Evolutionary conservation across 1,139 yeast genomes (phyloP).

Genomic region (Geotrichum reessii): DNA sequence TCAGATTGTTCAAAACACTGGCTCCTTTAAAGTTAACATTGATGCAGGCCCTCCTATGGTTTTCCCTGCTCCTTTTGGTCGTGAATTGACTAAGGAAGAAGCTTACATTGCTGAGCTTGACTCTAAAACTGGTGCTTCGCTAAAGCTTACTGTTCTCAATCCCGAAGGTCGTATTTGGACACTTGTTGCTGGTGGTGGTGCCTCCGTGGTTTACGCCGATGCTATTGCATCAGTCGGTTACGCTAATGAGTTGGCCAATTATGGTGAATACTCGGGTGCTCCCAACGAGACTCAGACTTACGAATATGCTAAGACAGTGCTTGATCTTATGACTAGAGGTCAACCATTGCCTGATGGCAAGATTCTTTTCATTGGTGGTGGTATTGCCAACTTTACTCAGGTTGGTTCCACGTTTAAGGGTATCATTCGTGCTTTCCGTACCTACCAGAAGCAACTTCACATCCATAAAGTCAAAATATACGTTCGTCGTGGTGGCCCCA

Average conservation of each 20-base stretch:
- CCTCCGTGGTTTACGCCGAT: slow-evolving; percentile 45
- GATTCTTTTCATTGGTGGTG: slow-evolving; percentile 44
- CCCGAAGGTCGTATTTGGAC: slow-evolving; percentile 45
- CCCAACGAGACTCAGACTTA: slow-evolving; percentile 44
- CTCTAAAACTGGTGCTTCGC: slow-evolving; percentile 46
- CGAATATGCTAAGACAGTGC: slow-evolving; percentile 45
- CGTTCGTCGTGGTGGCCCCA: slow-evolving; percentile 46
- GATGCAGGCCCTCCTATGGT: slow-evolving; percentile 47
- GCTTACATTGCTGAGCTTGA: slow-evolving; percentile 46
- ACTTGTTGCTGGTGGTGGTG: slow-evolving; percentile 31
- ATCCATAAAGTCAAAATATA: slow-evolving; percentile 41
- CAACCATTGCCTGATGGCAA: slow-evolving; percentile 40
- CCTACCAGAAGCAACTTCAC: slow-evolving; percentile 37
- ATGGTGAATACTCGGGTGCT: slow-evolving; percentile 44
- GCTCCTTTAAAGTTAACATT: slow-evolving; percentile 30
- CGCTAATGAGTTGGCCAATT: slow-evolving; percentile 43
- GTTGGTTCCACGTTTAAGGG: slow-evolving; percentile 47
- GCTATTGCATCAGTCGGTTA: slow-evolving; percentile 45
- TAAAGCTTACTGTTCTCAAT: slow-evolving; percentile 42
- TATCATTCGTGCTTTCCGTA: slow-evolving; percentile 45
- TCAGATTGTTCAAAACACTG: slow-evolving; percentile 26
- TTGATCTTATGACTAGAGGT: slow-evolving; percentile 44
- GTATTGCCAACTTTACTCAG: slow-evolving; percentile 46
- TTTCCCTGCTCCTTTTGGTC: slow-evolving; percentile 47
- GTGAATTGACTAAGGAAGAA: slow-evolving; percentile 43